phyloP scores from a whole-genome alignment of 106 monocot species.

The Dioscorea zingiberensis region DNA sequence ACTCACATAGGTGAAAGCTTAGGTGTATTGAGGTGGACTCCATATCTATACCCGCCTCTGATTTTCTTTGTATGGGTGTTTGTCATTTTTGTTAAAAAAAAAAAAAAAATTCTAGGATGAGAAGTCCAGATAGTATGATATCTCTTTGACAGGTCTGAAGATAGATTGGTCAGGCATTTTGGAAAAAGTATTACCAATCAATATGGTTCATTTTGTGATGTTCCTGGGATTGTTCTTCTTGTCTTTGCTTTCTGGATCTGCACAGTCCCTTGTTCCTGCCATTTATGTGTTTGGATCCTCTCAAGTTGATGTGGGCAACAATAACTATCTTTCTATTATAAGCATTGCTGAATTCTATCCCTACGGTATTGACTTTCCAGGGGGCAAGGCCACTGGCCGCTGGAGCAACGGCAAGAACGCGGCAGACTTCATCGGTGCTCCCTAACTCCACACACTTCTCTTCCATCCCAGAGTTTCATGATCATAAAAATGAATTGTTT shows the following conservation, averaged over 20 bases:
- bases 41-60: no score
- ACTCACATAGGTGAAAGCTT: no score
- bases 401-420: slow-evolving; percentile 67
- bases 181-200: no score
- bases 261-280: slow-evolving; percentile 10
- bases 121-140: no score
- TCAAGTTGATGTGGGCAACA: slow-evolving; percentile 63
- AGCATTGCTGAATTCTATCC: slow-evolving; percentile 48
- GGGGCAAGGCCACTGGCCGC: slow-evolving; percentile 49
- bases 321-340: slow-evolving; percentile 37
- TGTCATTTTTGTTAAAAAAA: no score
- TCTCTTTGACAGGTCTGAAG: no score
- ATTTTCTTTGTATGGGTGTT: no score
- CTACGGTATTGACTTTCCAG: slow-evolving; percentile 52
- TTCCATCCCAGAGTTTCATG: no score
- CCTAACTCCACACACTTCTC: neutral
- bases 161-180: no score
- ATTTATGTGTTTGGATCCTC: slow-evolving; percentile 65
- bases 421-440: slow-evolving; percentile 45
- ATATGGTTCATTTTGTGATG: neutral
- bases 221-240: neutral
- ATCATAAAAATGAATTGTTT: neutral
- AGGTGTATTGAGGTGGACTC: no score
- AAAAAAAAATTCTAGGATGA: no score
- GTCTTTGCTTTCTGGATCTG: neutral